A percentile compares a stretch with the other conserved stretches of the same genome.
phyloP scores from a whole-genome alignment of 2,329 filamentous ascomycete genomes.

The Pestalotiopsis sp. region DNA sequence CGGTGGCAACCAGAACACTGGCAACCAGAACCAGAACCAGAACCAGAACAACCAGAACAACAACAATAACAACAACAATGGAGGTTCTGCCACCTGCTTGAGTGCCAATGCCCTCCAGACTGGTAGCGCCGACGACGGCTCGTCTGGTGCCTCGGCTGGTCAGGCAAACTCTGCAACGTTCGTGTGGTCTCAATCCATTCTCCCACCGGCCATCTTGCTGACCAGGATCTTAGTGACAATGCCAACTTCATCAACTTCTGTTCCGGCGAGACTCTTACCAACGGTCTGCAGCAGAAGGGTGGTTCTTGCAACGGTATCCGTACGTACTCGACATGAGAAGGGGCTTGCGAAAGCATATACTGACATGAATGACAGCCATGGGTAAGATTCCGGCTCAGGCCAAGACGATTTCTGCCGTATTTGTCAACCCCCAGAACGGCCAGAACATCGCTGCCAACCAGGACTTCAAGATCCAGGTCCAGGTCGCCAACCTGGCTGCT shows the following conservation, averaged over 20 bases:
- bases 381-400: constrained; percentile 58
- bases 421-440: constrained; percentile 55
- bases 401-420: constrained; percentile 61
- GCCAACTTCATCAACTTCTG: constrained; percentile 70
- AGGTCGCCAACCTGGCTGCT: constrained; percentile 54
- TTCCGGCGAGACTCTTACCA: constrained; percentile 55
- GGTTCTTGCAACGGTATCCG: constrained; percentile 68
- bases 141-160: constrained; percentile 37
- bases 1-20: constrained; percentile 17
- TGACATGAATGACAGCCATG: constrained; percentile 46
- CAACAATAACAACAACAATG: constrained; percentile 20
- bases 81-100: constrained; percentile 36
- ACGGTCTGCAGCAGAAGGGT: constrained; percentile 57
- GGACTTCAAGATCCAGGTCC: constrained; percentile 56
- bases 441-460: constrained; percentile 48
- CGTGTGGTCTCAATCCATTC: constrained; percentile 25
- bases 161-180: constrained; percentile 57
- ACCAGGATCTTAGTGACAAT: constrained; percentile 46
- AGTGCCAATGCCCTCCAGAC: constrained; percentile 48
- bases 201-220: neutral
- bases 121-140: constrained; percentile 42
- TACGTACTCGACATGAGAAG: constrained; percentile 37
- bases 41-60: constrained; percentile 25
- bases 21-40: constrained; percentile 26
- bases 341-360: constrained; percentile 14